Conservation (phyloP, 306 rosid species). For the Acmispon strigosus region DNA sequence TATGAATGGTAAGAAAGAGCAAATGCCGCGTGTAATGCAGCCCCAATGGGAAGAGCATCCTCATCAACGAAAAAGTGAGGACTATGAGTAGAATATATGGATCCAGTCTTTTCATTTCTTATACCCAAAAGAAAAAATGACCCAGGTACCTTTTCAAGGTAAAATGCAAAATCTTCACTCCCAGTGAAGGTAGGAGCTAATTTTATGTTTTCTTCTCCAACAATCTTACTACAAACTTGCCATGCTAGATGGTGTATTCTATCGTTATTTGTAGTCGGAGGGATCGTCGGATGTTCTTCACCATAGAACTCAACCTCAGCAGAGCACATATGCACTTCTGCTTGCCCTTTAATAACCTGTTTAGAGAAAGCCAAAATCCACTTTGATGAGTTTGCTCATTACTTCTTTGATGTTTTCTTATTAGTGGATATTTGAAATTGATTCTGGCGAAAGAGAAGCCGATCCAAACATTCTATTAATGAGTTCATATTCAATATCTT, state of each 20-base stretch:
- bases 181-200: slow-evolving; percentile 57
- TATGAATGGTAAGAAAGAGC: slow-evolving; percentile 61
- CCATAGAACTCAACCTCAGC: slow-evolving; percentile 65
- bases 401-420: too few species aligned
- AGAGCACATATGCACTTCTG: slow-evolving; percentile 65
- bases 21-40: slow-evolving; percentile 83
- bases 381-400: not conserved
- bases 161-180: slow-evolving; percentile 93
- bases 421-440: too few species aligned
- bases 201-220: slow-evolving; percentile 55
- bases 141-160: slow-evolving; percentile 69
- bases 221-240: slow-evolving; percentile 43
- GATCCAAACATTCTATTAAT: too few species aligned
- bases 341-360: slow-evolving; percentile 69
- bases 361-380: not conserved
- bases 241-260: slow-evolving; percentile 48
- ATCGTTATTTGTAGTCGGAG: slow-evolving; percentile 60
- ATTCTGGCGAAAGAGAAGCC: too few species aligned
- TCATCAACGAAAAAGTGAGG: slow-evolving; percentile 60
- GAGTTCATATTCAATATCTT: not conserved
- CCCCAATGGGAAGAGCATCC: slow-evolving; percentile 67
- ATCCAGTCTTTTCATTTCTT: slow-evolving; percentile 55
- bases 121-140: slow-evolving; percentile 56
- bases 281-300: slow-evolving; percentile 58
- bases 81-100: slow-evolving; percentile 54